These are phyloP conservation scores for Polygonum maritimum DNA, from an alignment of 148 eudicot genomes.

Conservation along the genomic window DNA sequence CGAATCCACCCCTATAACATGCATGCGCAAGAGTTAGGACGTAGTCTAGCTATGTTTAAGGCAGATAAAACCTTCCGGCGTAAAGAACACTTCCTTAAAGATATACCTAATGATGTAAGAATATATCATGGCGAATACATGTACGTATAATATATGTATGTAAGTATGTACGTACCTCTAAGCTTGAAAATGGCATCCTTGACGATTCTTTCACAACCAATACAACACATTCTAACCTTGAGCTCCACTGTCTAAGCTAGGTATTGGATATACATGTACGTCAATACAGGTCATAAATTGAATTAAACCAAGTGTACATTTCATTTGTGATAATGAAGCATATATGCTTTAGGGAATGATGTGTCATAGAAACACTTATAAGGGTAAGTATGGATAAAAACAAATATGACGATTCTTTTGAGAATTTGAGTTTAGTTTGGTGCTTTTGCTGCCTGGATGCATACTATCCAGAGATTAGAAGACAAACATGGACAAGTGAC, in stretches of 20 bases:
- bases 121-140: too few relatives aligned
- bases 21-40: neutral
- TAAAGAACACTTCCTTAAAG: too few relatives aligned
- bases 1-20: constrained; percentile 59
- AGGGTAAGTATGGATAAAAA: neutral
- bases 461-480: neutral
- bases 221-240: constrained; percentile 93
- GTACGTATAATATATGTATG: too few relatives aligned
- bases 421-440: neutral
- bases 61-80: too few relatives aligned
- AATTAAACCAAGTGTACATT: neutral
- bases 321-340: neutral
- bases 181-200: constrained; percentile 71
- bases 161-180: constrained; percentile 39
- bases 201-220: constrained; percentile 88
- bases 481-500: neutral
- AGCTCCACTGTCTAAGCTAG: constrained; percentile 70
- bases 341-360: neutral
- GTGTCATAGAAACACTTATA: neutral
- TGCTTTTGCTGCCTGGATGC: neutral
- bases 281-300: neutral
- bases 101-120: too few relatives aligned
- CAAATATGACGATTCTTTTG: neutral
- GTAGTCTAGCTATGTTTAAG: too few relatives aligned
- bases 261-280: neutral